Conservation (phyloP, 495 filamentous ascomycete species). For the Penicillium malachiteum region DNA sequence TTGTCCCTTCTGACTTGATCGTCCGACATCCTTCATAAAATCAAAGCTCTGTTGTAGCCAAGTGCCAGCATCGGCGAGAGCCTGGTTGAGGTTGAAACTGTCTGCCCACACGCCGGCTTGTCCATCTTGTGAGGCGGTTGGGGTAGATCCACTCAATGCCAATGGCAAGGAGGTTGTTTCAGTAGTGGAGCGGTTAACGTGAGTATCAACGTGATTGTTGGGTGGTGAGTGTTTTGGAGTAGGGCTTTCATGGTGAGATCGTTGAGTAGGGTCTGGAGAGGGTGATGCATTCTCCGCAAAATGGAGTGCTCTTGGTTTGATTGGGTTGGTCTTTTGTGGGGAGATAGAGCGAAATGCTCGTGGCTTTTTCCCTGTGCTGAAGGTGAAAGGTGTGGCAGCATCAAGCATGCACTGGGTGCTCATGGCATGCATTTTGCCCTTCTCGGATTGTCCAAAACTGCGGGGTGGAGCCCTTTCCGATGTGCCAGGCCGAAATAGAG, state of each 20-base stretch:
- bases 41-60: slow-evolving; percentile 48
- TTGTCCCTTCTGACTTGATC: slow-evolving; percentile 8
- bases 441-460: slow-evolving; percentile 7
- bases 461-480: slow-evolving; percentile 4
- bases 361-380: slow-evolving; percentile 43
- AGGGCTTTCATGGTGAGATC: not conserved
- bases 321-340: slow-evolving; percentile 9
- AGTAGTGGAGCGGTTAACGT: slow-evolving; percentile 2
- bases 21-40: slow-evolving; percentile 30
- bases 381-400: slow-evolving; percentile 47
- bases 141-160: slow-evolving; percentile 33
- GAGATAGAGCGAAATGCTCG: slow-evolving; percentile 14
- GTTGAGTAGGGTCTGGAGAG: not conserved
- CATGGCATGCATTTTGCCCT: slow-evolving; percentile 29
- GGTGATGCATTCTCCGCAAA: not conserved
- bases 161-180: slow-evolving; percentile 26
- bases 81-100: slow-evolving; percentile 42
- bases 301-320: slow-evolving; percentile 8
- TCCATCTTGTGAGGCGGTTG: slow-evolving; percentile 38
- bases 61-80: slow-evolving; percentile 45
- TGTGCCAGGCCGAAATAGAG: slow-evolving; percentile 27
- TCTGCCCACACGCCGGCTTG: slow-evolving; percentile 32
- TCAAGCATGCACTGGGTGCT: slow-evolving; percentile 54
- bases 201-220: not conserved
- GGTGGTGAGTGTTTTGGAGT: not conserved